A percentile compares a stretch with the other conserved stretches of the same genome.
phyloP scores from a whole-genome alignment of 164 flowering plant genomes.

The Aristolochia contorta region DNA sequence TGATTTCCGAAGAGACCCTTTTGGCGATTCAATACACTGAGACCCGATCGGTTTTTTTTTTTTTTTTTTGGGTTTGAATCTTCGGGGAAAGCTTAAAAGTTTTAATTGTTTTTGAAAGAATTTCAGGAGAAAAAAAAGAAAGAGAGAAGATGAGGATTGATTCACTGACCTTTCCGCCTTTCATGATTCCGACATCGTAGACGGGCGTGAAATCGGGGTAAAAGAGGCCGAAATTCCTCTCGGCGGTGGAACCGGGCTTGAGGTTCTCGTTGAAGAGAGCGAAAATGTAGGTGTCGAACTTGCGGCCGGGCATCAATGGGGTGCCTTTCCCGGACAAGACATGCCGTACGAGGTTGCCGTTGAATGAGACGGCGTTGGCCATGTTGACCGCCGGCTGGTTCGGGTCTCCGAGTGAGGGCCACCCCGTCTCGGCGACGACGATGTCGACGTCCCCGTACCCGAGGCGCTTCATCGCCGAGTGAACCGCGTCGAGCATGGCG shows the following conservation, averaged over 20 bases:
- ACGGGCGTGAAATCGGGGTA: conserved; percentile 67
- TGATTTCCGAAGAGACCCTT: neutral
- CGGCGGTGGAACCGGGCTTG: conserved; percentile 57
- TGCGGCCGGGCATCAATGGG: conserved; percentile 42
- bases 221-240: conserved; percentile 77
- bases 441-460: conserved; percentile 79
- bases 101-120: too few relatives aligned
- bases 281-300: conserved; percentile 59
- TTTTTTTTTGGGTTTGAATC: neutral
- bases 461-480: conserved; percentile 45
- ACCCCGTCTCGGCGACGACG: conserved; percentile 81
- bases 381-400: conserved; percentile 31
- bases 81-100: too few relatives aligned
- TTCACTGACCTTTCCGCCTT: conserved; percentile 18
- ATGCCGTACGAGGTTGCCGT: conserved; percentile 40
- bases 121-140: neutral
- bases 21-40: too few relatives aligned
- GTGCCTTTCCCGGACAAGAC: conserved; percentile 57
- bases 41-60: neutral
- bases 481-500: conserved; percentile 56
- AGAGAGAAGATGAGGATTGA: neutral
- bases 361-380: conserved; percentile 40
- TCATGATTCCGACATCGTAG: conserved; percentile 62
- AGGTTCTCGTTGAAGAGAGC: conserved; percentile 73
- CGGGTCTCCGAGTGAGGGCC: conserved; percentile 76